Evolutionary conservation across 1,284 basidiomycete species (phyloP).

Genomic region (Marasmius oreades): DNA sequence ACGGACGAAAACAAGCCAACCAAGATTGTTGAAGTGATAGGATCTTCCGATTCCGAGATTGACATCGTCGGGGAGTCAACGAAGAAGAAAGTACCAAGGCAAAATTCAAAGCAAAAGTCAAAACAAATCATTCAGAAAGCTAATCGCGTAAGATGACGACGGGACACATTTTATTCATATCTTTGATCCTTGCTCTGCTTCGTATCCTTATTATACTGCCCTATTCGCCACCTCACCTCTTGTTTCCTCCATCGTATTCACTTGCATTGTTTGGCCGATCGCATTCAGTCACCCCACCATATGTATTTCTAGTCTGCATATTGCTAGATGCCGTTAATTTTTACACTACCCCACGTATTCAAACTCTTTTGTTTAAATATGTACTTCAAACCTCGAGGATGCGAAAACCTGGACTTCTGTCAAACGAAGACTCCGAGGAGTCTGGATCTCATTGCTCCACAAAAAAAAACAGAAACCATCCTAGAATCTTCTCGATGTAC

Average conservation of each 20-base stretch:
- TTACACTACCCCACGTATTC: no score
- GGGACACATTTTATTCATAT: neutral
- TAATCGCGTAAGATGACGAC: neutral
- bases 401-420: no score
- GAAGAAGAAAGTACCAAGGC: neutral
- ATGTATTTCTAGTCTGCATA: slow-evolving; percentile 2
- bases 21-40: slow-evolving; percentile 5
- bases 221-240: neutral
- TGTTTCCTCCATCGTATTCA: neutral
- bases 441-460: no score
- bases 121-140: neutral
- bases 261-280: neutral
- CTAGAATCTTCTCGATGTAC: no score
- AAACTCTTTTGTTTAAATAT: no score
- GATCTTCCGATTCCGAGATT: slow-evolving; percentile 4
- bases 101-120: neutral
- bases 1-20: slow-evolving; percentile 20
- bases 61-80: neutral
- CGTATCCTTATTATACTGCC: neutral
- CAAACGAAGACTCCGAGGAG: no score
- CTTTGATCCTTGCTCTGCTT: neutral
- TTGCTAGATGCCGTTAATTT: neutral
- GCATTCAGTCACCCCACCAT: neutral
- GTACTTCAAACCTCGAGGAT: no score
- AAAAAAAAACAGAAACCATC: no score